A percentile compares a stretch with the other conserved stretches of the same genome.
phyloP scores from a whole-genome alignment of 306 rosid genomes.

The Vigna unguiculata region DNA sequence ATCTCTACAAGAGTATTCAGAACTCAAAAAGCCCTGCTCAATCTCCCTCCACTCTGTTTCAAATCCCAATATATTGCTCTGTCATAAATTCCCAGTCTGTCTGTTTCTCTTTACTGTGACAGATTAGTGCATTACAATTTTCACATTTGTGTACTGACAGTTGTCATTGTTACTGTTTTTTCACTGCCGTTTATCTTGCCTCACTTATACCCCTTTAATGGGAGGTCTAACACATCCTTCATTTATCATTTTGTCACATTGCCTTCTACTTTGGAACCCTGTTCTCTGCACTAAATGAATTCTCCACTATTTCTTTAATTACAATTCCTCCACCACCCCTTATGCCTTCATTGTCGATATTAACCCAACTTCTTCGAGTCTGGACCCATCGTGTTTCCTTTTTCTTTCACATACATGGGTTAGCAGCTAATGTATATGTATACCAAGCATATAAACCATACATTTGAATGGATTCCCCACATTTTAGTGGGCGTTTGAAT shows the following conservation, averaged over 20 bases:
- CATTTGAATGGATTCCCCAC: constrained; percentile 1
- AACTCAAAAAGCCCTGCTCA: background rate
- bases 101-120: background rate
- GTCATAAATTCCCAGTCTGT: background rate
- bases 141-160: too few relatives aligned
- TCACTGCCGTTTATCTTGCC: too few relatives aligned
- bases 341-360: background rate
- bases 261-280: too few relatives aligned
- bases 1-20: background rate
- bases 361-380: background rate
- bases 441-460: background rate
- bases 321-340: background rate
- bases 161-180: too few relatives aligned
- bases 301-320: too few relatives aligned
- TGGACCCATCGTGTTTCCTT: background rate
- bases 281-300: too few relatives aligned
- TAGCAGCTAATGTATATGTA: background rate
- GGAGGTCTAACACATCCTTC: too few relatives aligned
- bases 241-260: too few relatives aligned
- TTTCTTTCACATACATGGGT: constrained; percentile 9
- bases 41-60: too few relatives aligned
- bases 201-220: too few relatives aligned
- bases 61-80: background rate
- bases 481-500: background rate
- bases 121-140: background rate